phyloP scores from a whole-genome alignment of 345 rosid species.

The Acer saccharum region DNA sequence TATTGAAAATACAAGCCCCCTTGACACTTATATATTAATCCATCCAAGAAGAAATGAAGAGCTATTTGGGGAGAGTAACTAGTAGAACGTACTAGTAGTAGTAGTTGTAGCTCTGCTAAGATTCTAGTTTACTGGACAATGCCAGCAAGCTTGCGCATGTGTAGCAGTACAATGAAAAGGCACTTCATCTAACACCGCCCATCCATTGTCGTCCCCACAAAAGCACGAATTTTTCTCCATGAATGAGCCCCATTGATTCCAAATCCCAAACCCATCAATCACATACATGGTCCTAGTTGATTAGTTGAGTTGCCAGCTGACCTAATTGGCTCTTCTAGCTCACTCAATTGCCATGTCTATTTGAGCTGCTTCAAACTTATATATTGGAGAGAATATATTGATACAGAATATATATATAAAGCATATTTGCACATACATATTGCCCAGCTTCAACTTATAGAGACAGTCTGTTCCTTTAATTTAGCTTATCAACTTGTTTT shows the following conservation, averaged over 20 bases:
- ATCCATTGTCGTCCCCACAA: conserved; percentile 56
- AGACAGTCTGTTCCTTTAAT: conserved; percentile 2
- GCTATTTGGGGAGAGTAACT: conserved; percentile 10
- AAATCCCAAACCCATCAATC: conserved; percentile 57
- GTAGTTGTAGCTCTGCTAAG: conserved; percentile 17
- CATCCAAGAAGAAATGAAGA: conserved; percentile 7
- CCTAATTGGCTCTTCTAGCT: conserved; percentile 9
- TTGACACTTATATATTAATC: neutral
- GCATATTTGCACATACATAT: neutral
- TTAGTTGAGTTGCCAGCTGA: conserved; percentile 27
- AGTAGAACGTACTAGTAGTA: neutral
- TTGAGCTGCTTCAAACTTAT: conserved; percentile 2
- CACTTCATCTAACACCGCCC: conserved; percentile 42
- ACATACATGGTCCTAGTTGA: conserved; percentile 26
- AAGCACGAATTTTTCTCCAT: conserved; percentile 27
- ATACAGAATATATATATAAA: neutral
- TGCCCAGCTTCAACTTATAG: neutral
- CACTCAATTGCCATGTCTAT: neutral
- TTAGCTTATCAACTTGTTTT: conserved; percentile 20
- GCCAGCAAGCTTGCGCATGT: conserved; percentile 25
- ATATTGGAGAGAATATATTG: neutral
- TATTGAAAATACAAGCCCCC: neutral
- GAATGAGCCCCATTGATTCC: conserved; percentile 47
- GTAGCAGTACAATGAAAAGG: conserved; percentile 29
- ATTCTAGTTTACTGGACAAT: conserved; percentile 25